Base-by-base conservation (phyloP, 768 basidiomycete species). In the Trametes cingulata region DNA sequence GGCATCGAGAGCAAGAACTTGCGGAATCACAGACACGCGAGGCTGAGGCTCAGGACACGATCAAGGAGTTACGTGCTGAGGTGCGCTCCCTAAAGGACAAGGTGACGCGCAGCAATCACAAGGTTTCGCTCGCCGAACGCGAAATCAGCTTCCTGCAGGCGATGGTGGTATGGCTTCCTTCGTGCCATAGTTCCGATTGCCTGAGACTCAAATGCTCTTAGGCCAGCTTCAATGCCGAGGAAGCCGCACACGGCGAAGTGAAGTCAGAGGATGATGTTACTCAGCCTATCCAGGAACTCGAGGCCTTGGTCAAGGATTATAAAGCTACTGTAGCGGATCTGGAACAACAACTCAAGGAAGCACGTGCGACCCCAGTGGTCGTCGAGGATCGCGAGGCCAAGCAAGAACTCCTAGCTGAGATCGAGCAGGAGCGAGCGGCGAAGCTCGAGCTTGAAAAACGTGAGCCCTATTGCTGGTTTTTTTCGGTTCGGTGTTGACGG, bases 121-220 rank as follows among this genome's bases (percentile, higher is more conserved):
- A 75, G 5, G 63, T 72, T n/a, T 68, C 71, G 12, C 70, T 84
- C 4, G 75, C 77, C 0, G 86, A 89, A 64, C 70, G 84, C 29
- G 88, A 91, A 65, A 79, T 83, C n/a, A 76, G 79, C n/a, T 88
- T 87, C 68, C 68, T 88, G 56, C 78, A 85, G 60, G 85, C 85
- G 0, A 75, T 91, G n/a, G 74, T 90, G 67, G 87, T 88, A 48
- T 77, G 2, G n/a, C n/a, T n/a, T 14, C 2, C 6, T 41, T 15
- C 19, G 27, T 10, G n/a, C 33, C 9, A 2, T n/a, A 7, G 10
- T 58, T 7, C 10, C 39, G n/a, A 46, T 8, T 19, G 10, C 22
- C 13, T 27, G 7, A 14, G 25, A 20, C 17, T 20, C 52, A 29
- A 67, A 52, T 8, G 6, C 47, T 14, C 6, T 6, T 49, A 88